Percentiles rank a stretch among this genome's conserved stretches.
phyloP scores from a whole-genome alignment of 805 yeast genomes.

The Candida nanaspora region DNA sequence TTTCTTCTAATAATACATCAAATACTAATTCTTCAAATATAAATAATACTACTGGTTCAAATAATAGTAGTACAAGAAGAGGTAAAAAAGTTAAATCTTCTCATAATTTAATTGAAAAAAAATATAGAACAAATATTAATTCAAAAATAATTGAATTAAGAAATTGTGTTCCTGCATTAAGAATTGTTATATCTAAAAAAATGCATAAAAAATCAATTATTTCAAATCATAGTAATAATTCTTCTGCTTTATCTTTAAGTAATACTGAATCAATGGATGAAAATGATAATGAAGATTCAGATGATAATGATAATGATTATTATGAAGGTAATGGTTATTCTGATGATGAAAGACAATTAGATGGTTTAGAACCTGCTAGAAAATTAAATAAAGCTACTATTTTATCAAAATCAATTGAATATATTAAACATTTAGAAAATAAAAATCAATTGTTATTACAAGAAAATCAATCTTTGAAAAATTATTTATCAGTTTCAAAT shows the following conservation, averaged over 20 bases:
- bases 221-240: slow-evolving; percentile 18
- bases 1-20: too few species aligned
- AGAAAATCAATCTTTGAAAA: slow-evolving; percentile 38
- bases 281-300: slow-evolving; percentile 35
- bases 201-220: slow-evolving; percentile 32
- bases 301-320: slow-evolving; percentile 32
- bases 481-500: slow-evolving; percentile 12
- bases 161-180: slow-evolving; percentile 71
- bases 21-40: too few species aligned
- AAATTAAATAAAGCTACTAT: slow-evolving; percentile 75
- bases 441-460: slow-evolving; percentile 44
- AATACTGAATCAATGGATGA: slow-evolving; percentile 19
- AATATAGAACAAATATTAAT: slow-evolving; percentile 72
- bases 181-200: slow-evolving; percentile 33
- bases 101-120: slow-evolving; percentile 77
- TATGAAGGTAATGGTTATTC: slow-evolving; percentile 47
- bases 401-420: slow-evolving; percentile 68
- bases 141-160: slow-evolving; percentile 60
- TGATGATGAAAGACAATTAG: slow-evolving; percentile 50
- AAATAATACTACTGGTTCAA: too few species aligned
- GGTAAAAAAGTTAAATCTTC: slow-evolving; percentile 45
- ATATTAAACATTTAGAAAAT: slow-evolving; percentile 63
- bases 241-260: not conserved
- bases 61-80: not conserved
- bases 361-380: slow-evolving; percentile 70